A percentile compares a stretch with the other conserved stretches of the same genome.
phyloP scores from a whole-genome alignment of 495 filamentous ascomycete genomes.

The Daldinia decipiens region DNA sequence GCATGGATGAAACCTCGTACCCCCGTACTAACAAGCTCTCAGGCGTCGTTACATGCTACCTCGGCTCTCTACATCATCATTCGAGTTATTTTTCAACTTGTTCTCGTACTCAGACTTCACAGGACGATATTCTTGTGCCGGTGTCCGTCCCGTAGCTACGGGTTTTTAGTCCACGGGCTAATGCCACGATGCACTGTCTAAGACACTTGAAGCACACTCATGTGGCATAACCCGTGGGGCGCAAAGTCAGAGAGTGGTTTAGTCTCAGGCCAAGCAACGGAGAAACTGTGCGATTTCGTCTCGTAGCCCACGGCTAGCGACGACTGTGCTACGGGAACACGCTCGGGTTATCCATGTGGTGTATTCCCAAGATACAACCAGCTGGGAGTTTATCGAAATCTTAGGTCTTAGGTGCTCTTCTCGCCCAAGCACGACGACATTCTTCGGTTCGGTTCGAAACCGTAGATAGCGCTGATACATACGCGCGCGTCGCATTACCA shows the following conservation, averaged over 20 bases:
- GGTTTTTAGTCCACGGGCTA: constrained; percentile 34
- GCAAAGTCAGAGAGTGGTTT: constrained; percentile 30
- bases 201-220: constrained; percentile 37
- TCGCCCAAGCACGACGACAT: constrained; percentile 1
- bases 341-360: constrained; percentile 35
- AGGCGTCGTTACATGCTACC: constrained; percentile 9
- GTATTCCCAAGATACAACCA: constrained; percentile 29
- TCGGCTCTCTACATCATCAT: constrained; percentile 29
- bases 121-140: constrained; percentile 22
- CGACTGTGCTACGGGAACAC: constrained; percentile 37
- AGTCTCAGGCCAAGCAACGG: constrained; percentile 29
- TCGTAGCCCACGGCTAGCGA: constrained; percentile 30
- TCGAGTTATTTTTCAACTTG: not conserved
- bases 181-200: constrained; percentile 43
- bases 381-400: not conserved
- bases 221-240: constrained; percentile 39
- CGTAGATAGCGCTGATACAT: constrained; percentile 10
- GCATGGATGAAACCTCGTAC: constrained; percentile 9
- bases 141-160: constrained; percentile 34
- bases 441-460: constrained; percentile 22
- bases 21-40: not conserved
- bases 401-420: not conserved
- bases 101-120: not conserved
- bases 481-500: constrained; percentile 37
- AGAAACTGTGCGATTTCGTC: constrained; percentile 29